Evolutionary conservation across 352 stramenopile species (phyloP).

Genomic region (Phytophthora sojae): DNA sequence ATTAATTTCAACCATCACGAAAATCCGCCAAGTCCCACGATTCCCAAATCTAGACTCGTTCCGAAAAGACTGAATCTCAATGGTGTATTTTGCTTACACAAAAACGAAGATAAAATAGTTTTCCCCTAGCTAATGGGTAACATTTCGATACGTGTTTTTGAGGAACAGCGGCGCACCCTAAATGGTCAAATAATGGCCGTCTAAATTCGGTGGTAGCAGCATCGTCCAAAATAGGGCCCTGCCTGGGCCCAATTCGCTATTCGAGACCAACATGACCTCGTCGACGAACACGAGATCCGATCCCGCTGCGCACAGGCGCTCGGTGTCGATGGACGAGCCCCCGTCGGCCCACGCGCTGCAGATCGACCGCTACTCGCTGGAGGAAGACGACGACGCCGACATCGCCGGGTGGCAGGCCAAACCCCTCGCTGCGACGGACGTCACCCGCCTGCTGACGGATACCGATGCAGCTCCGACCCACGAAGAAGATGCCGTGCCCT

Average conservation of each 20-base stretch:
- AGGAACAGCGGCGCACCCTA: too few relatives aligned
- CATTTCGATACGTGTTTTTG: too few relatives aligned
- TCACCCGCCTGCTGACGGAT: constrained; percentile 12
- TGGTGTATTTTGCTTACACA: too few relatives aligned
- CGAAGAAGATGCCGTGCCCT: constrained; percentile 29
- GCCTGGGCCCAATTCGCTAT: not conserved
- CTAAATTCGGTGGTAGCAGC: too few relatives aligned
- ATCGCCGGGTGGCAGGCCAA: constrained; percentile 26
- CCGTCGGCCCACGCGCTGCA: constrained; percentile 20
- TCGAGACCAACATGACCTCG: constrained; percentile 4
- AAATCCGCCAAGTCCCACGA: too few relatives aligned
- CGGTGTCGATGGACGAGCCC: constrained; percentile 12
- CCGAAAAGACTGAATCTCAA: too few relatives aligned
- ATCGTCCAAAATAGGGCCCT: too few relatives aligned
- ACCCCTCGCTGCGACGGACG: constrained; percentile 12
- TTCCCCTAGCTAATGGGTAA: too few relatives aligned
- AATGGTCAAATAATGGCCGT: too few relatives aligned
- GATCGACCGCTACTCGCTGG: constrained; percentile 29
- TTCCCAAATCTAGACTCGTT: too few relatives aligned
- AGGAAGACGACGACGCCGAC: constrained; percentile 12
- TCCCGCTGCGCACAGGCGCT: not conserved
- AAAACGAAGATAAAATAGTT: too few relatives aligned
- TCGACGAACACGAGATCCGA: not conserved
- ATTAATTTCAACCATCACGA: too few relatives aligned
- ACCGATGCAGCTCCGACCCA: not conserved